Evolutionary conservation across 1,284 basidiomycete species (phyloP).

Genomic region (Veloporphyrellus conicus): DNA sequence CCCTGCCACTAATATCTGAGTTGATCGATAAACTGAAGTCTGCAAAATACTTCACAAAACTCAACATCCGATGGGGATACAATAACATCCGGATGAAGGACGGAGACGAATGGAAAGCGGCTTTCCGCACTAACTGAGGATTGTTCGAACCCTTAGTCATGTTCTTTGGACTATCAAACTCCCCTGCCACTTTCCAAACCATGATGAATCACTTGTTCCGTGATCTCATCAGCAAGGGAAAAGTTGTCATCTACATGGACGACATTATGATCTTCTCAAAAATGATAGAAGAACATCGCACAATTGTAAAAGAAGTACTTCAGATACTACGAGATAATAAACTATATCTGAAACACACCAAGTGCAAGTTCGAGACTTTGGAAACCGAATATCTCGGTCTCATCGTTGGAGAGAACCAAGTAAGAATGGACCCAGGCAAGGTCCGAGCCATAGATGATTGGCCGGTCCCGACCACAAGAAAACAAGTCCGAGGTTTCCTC

Average conservation of each 20-base stretch:
- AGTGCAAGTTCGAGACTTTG: neutral
- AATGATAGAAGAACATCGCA: too few species aligned
- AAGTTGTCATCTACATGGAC: too few species aligned
- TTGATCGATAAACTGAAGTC: neutral
- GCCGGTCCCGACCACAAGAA: too few species aligned
- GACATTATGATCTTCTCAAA: too few species aligned
- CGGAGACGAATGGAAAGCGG: slow-evolving; percentile 3
- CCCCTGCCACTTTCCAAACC: slow-evolving; percentile 31
- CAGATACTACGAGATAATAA: neutral
- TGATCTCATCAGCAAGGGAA: too few species aligned
- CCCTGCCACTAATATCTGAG: neutral
- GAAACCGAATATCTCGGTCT: slow-evolving; percentile 6
- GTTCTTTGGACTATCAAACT: slow-evolving; percentile 30
- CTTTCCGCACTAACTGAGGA: slow-evolving; percentile 17
- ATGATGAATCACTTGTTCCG: too few species aligned
- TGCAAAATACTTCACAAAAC: too few species aligned
- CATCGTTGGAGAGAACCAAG: neutral
- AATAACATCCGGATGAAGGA: too few species aligned
- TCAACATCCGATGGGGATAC: too few species aligned
- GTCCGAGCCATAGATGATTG: slow-evolving; percentile 36
- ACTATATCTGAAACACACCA: neutral
- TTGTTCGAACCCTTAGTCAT: slow-evolving; percentile 38
- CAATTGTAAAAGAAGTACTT: neutral
- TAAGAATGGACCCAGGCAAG: slow-evolving; percentile 24
- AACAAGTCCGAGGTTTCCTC: slow-evolving; percentile 40